A percentile compares a stretch with the other conserved stretches of the same genome.
phyloP scores from a whole-genome alignment of 305 asterid genomes.

The Fraxinus sp. region DNA sequence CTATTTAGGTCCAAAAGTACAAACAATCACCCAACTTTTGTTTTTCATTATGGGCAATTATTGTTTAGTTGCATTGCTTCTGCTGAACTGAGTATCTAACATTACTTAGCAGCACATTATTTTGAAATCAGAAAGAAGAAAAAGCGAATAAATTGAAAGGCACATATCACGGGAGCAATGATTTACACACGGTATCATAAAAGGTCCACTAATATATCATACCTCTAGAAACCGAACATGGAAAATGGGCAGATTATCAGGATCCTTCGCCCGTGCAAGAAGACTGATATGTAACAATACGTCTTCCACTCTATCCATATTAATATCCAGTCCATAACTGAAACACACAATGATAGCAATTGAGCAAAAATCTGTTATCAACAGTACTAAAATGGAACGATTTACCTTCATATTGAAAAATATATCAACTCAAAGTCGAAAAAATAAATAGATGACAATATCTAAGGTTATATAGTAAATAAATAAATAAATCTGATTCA shows the following conservation, averaged over 20 bases:
- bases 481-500: neutral
- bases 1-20: neutral
- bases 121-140: neutral
- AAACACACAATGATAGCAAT: conserved; percentile 25
- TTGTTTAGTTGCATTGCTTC: neutral
- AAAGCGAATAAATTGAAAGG: neutral
- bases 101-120: neutral
- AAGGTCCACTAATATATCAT: neutral
- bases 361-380: conserved; percentile 10
- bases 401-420: neutral
- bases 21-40: neutral
- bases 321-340: conserved; percentile 56
- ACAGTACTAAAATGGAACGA: neutral
- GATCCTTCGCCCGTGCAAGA: conserved; percentile 77
- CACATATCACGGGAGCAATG: neutral
- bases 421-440: conserved; percentile 2
- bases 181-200: neutral
- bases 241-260: conserved; percentile 68
- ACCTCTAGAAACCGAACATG: conserved; percentile 31
- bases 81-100: neutral
- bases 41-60: neutral
- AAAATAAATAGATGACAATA: neutral
- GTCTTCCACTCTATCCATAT: conserved; percentile 81
- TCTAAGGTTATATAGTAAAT: conserved; percentile 2
- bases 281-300: conserved; percentile 78